Evolutionary conservation across 768 basidiomycete species (phyloP).

Genomic region (Mrakia frigida): DNA sequence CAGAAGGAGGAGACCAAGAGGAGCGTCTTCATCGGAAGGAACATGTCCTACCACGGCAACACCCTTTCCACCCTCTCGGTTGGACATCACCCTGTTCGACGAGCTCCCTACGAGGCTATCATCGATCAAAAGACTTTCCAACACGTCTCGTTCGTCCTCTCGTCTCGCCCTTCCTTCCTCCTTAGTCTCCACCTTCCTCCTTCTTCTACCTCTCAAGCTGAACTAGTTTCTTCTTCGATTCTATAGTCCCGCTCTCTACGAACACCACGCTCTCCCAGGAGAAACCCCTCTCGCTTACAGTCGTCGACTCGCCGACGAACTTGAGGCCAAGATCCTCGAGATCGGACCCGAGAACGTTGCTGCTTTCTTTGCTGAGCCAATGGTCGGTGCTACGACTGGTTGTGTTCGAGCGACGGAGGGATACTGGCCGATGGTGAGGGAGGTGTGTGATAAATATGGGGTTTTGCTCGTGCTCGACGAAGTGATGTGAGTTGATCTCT

Average conservation of each 20-base stretch:
- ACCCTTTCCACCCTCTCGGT: constrained; percentile 63
- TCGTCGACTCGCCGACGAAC: constrained; percentile 65
- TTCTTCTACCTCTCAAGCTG: too few relatives aligned
- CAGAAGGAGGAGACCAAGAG: constrained; percentile 3
- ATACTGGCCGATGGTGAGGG: constrained; percentile 41
- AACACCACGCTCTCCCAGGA: constrained; percentile 62
- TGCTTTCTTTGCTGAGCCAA: constrained; percentile 33
- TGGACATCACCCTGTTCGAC: constrained; percentile 54
- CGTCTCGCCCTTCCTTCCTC: too few relatives aligned
- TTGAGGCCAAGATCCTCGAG: constrained; percentile 78
- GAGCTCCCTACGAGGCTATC: constrained; percentile 40
- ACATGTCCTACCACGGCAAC: constrained; percentile 81
- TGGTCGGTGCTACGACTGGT: constrained; percentile 1
- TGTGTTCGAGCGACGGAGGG: constrained; percentile 9
- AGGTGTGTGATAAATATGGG: constrained; percentile 53
- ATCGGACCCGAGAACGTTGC: constrained; percentile 74
- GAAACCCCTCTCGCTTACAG: constrained; percentile 79
- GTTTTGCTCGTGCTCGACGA: constrained; percentile 78
- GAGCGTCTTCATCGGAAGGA: constrained; percentile 67
- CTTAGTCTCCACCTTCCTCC: too few relatives aligned
- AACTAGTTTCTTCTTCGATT: too few relatives aligned
- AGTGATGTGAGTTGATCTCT: constrained; percentile 60
- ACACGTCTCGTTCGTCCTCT: constrained; percentile 56
- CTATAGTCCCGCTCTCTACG: constrained; percentile 69
- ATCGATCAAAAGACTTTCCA: constrained; percentile 51